Evolutionary conservation across 208 protist species (phyloP).

Genomic region (Trypanosomatidae sp.): DNA sequence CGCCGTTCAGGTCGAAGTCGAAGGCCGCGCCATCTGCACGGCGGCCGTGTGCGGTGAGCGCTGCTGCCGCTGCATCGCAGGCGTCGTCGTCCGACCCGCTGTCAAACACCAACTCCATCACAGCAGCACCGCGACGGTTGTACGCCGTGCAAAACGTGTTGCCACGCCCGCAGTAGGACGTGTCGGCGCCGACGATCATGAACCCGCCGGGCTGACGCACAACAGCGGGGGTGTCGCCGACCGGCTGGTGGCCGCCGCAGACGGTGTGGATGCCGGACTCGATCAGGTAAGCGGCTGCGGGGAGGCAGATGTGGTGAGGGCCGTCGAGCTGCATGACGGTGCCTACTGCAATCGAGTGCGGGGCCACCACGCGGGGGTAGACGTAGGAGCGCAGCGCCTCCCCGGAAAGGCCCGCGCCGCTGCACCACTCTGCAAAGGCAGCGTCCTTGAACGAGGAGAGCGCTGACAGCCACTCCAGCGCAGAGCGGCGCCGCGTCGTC

Average conservation of each 20-base stretch:
- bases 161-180: slow-evolving; percentile 76
- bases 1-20: slow-evolving; percentile 33
- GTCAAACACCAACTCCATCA: slow-evolving; percentile 65
- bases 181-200: slow-evolving; percentile 71
- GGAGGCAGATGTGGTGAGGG: slow-evolving; percentile 49
- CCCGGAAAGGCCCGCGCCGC: slow-evolving; percentile 18
- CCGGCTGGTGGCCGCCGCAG: slow-evolving; percentile 79
- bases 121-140: slow-evolving; percentile 55
- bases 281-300: slow-evolving; percentile 61
- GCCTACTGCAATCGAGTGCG: slow-evolving; percentile 65
- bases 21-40: slow-evolving; percentile 49
- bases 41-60: slow-evolving; percentile 39
- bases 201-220: slow-evolving; percentile 73
- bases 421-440: slow-evolving; percentile 48
- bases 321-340: slow-evolving; percentile 47
- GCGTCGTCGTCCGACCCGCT: slow-evolving; percentile 13
- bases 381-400: slow-evolving; percentile 66
- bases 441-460: slow-evolving; percentile 58
- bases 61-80: background rate
- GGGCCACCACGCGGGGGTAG: slow-evolving; percentile 44
- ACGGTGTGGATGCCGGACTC: slow-evolving; percentile 64
- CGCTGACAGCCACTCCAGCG: slow-evolving; percentile 53
- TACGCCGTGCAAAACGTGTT: slow-evolving; percentile 22
- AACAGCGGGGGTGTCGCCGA: slow-evolving; percentile 76
- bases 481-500: too few relatives aligned